Conservation (phyloP, 768 basidiomycete genomes). For the Steccherinum ochraceum region DNA sequence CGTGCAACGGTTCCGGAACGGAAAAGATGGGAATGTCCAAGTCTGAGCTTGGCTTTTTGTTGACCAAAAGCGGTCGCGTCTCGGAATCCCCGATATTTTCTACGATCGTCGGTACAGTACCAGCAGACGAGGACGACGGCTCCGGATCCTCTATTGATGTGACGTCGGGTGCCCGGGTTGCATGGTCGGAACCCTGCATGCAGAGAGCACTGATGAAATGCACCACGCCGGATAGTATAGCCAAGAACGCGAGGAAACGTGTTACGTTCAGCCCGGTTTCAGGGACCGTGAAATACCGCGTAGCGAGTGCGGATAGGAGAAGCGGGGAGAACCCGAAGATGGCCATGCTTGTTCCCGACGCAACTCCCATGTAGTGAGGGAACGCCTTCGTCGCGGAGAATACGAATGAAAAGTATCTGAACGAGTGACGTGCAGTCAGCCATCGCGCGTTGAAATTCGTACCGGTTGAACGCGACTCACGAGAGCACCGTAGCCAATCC, state of each 20-base stretch:
- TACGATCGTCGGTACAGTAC: constrained; percentile 9
- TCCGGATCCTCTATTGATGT: not conserved
- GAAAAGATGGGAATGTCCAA: constrained; percentile 17
- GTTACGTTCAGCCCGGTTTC: constrained; percentile 39
- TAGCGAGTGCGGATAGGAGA: constrained; percentile 60
- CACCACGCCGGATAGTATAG: constrained; percentile 42
- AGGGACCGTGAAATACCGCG: constrained; percentile 48
- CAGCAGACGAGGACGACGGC: not conserved
- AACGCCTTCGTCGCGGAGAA: constrained; percentile 74
- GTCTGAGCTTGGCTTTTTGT: constrained; percentile 14
- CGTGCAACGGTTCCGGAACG: constrained; percentile 23
- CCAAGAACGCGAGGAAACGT: constrained; percentile 51
- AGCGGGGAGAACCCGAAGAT: constrained; percentile 81
- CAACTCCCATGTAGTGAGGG: constrained; percentile 55
- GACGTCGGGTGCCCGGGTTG: constrained; percentile 5
- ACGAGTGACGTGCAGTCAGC: constrained; percentile 10
- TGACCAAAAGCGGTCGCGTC: constrained; percentile 22
- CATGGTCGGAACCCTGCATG: constrained; percentile 24
- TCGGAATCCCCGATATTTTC: constrained; percentile 10
- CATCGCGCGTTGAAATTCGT: too few species aligned
- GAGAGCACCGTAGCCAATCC: constrained; percentile 69
- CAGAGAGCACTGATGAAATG: constrained; percentile 46
- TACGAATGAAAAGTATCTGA: constrained; percentile 62
- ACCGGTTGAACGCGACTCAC: constrained; percentile 36
- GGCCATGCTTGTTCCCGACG: constrained; percentile 62